Base-by-base conservation (phyloP, 1,284 basidiomycete species). In the Microbotryum scabiosae region DNA sequence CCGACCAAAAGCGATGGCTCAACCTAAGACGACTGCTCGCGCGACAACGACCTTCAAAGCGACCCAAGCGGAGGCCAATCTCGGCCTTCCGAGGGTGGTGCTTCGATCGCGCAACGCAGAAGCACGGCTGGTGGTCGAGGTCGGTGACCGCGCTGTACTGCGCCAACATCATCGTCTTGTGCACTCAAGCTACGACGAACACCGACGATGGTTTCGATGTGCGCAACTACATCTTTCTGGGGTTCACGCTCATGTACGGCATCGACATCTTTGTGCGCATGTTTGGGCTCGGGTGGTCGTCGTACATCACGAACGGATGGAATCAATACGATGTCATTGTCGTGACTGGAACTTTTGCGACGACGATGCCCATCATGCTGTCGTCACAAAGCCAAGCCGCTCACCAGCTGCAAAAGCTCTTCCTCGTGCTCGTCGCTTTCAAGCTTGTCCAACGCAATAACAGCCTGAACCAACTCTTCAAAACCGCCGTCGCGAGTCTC, bases 1-100 rank as follows among this genome's bases (percentile, higher is more conserved):
- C 85, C 57, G 82, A 90, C n/a, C 94, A 97, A 73, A 79, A 87
- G 60, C 90, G 93, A 74, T 98, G 94, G 94, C 87, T 93, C 60
- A 91, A 97, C 74, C 76, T 98, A 23, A 84, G 89, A 68, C 90
- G 91, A 72, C 80, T 94, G 51, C 88, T 98, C 74, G 84, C 81
- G 60, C 85, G 90, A 26, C 92, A 97, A 72, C 81, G 83, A 41
- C 93, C 94, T 0, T 89, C 90, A 0, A 88, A 87, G 71, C 79
- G 88, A 48, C 90, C 91, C 0, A 81, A 83, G 62, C 74, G 66
- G 14, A 78, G 81, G 26, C 90, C 84, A 7, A 79, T 73, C 6
- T 51, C 49, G 5, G 65, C 69, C 0, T 69, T 92, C 26, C 79
- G 87, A 51, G 79, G 81, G 23, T 97, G 94, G 93, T 97, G 94